These are phyloP conservation scores for Diplosphaera chodatii DNA, from an alignment of 139 green algal species.

Conservation along the genomic window DNA sequence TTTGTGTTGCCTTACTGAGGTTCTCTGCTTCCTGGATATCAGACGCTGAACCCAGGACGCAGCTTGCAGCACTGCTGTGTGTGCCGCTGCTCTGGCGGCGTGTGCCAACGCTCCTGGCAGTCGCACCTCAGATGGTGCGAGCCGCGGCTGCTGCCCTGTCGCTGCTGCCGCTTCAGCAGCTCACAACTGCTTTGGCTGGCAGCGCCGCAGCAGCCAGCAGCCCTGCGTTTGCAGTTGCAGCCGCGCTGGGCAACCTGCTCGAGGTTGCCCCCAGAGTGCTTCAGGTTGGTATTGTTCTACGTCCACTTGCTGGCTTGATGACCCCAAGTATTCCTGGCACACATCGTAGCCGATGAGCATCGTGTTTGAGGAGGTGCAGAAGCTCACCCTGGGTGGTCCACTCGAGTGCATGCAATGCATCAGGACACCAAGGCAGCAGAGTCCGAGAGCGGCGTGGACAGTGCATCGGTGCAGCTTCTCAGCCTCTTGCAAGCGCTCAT, in stretches of 20 bases:
- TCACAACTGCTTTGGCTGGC: constrained; percentile 6
- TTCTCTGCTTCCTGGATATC: too few relatives aligned
- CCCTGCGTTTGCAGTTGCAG: constrained; percentile 8
- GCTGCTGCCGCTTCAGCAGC: neutral
- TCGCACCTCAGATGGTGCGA: constrained; percentile 15
- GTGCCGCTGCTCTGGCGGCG: constrained; percentile 29
- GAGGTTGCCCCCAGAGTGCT: constrained; percentile 18
- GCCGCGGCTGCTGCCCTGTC: constrained; percentile 6
- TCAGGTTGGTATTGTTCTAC: too few relatives aligned
- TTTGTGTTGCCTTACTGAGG: too few relatives aligned
- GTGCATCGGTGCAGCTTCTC: constrained; percentile 6
- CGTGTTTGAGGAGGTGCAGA: too few relatives aligned
- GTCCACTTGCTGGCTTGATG: too few relatives aligned
- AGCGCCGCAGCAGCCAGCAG: neutral
- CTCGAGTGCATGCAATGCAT: neutral
- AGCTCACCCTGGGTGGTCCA: too few relatives aligned
- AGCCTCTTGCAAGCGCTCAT: constrained; percentile 6
- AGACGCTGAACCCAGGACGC: too few relatives aligned
- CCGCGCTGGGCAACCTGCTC: constrained; percentile 45
- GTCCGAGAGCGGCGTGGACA: neutral
- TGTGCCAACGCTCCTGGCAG: constrained; percentile 23
- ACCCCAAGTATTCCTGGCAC: too few relatives aligned
- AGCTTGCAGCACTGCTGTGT: constrained; percentile 23
- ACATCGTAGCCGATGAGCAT: too few relatives aligned
- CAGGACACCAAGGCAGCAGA: neutral